phyloP scores from a whole-genome alignment of 768 basidiomycete species.

The Piloderma croceum region DNA sequence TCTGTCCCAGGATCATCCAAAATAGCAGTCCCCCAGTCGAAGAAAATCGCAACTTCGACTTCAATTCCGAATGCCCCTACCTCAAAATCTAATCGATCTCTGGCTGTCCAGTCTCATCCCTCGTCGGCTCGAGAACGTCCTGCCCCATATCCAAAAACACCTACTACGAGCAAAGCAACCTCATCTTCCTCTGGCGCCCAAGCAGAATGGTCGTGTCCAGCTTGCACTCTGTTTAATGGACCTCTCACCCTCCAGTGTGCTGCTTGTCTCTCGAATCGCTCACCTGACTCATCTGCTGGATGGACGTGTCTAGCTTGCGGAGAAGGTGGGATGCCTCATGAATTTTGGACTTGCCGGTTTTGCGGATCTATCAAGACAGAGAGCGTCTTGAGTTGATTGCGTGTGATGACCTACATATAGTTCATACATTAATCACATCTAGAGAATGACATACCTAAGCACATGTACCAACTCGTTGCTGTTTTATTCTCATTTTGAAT shows the following conservation, averaged over 20 bases:
- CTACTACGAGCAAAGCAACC: constrained; percentile 5
- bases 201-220: constrained; percentile 46
- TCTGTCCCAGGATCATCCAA: constrained; percentile 20
- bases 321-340: constrained; percentile 52
- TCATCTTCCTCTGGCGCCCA: constrained; percentile 2
- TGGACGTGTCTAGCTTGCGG: constrained; percentile 70
- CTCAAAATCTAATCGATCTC: constrained; percentile 7
- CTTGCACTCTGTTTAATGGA: constrained; percentile 66
- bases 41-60: constrained; percentile 2
- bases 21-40: constrained; percentile 10
- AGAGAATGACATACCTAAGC: too few species aligned
- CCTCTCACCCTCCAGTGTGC: constrained; percentile 47
- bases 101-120: background rate
- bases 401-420: too few species aligned
- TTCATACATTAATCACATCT: too few species aligned
- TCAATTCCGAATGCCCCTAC: background rate
- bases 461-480: constrained; percentile 4
- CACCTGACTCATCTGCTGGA: constrained; percentile 30
- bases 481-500: constrained; percentile 33
- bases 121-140: background rate
- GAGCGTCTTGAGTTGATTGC: constrained; percentile 12
- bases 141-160: constrained; percentile 2
- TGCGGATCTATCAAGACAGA: constrained; percentile 63
- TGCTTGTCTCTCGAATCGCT: constrained; percentile 46
- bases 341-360: constrained; percentile 69